Percentiles rank a stretch among this genome's conserved stretches.
phyloP scores from a whole-genome alignment of 305 asterid species.

The Fraxinus sp. region DNA sequence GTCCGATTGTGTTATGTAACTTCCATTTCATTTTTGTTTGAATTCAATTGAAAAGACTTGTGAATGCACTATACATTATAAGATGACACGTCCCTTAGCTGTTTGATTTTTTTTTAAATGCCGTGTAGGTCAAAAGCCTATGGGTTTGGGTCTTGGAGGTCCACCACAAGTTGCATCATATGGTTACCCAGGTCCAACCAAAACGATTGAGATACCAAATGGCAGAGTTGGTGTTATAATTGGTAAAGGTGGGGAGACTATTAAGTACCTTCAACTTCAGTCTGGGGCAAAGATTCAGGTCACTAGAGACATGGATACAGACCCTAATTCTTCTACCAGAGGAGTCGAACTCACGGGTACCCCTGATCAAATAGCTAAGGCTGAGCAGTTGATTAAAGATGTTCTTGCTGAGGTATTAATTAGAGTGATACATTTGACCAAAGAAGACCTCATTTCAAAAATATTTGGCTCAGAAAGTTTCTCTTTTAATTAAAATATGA shows the following conservation, averaged over 20 bases:
- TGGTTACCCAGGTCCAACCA: conserved; percentile 63
- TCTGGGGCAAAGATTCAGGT: conserved; percentile 93
- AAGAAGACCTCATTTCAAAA: not conserved
- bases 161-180: conserved; percentile 50
- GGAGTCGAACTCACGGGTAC: conserved; percentile 83
- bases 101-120: not conserved
- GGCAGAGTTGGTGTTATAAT: conserved; percentile 83
- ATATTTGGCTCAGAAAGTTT: not conserved
- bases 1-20: not conserved
- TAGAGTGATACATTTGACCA: not conserved
- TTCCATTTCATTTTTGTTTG: no score
- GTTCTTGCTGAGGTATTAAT: conserved; percentile 73
- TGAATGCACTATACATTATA: not conserved
- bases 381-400: conserved; percentile 72
- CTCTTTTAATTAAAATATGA: not conserved
- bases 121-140: conserved; percentile 52
- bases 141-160: conserved; percentile 35
- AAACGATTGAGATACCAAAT: conserved; percentile 76
- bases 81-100: not conserved
- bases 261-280: conserved; percentile 68
- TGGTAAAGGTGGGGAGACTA: conserved; percentile 87
- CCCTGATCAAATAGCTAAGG: conserved; percentile 74
- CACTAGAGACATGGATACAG: conserved; percentile 82
- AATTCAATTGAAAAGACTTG: not conserved
- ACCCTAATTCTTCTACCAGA: conserved; percentile 66